Percentiles rank a stretch among this genome's conserved stretches.
phyloP scores from a whole-genome alignment of 352 stramenopile species.

The Lagenidium sp. region DNA sequence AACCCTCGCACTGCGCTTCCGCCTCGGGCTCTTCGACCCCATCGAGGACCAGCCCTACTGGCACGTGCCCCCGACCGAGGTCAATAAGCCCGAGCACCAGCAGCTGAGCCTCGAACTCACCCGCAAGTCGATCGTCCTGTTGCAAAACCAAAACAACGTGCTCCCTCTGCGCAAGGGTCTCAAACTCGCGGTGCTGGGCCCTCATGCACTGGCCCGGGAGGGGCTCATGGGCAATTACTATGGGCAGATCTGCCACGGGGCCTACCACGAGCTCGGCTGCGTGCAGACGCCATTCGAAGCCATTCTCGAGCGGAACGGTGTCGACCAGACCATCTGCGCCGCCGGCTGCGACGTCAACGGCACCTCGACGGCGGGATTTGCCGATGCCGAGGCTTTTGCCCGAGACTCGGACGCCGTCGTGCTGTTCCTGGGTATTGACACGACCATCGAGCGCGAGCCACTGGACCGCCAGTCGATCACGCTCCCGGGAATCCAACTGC shows the following conservation, averaged over 20 bases:
- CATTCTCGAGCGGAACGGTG: constrained; percentile 32
- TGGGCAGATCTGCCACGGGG: constrained; percentile 73
- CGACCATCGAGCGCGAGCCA: constrained; percentile 64
- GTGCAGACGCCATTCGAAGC: constrained; percentile 66
- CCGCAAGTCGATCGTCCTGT: constrained; percentile 87
- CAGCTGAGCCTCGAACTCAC: constrained; percentile 62
- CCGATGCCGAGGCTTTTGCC: constrained; percentile 27
- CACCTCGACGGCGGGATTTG: constrained; percentile 46
- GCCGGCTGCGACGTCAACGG: constrained; percentile 52
- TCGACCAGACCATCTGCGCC: constrained; percentile 25
- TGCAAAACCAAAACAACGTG: constrained; percentile 82
- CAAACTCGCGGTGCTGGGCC: constrained; percentile 73
- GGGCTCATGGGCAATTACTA: constrained; percentile 83
- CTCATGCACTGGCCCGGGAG: constrained; percentile 48
- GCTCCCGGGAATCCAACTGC: constrained; percentile 60
- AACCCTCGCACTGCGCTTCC: constrained; percentile 84
- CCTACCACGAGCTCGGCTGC: constrained; percentile 55
- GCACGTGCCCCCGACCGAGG: constrained; percentile 50
- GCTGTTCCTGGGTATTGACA: constrained; percentile 80
- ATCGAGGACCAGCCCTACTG: constrained; percentile 79
- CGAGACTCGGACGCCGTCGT: constrained; percentile 44
- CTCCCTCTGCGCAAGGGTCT: constrained; percentile 60
- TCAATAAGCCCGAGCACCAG: constrained; percentile 60
- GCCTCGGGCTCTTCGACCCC: constrained; percentile 89
- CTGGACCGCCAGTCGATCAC: constrained; percentile 68